Base-by-base conservation (phyloP, 805 yeast genomes). In the Candida railenensis region DNA sequence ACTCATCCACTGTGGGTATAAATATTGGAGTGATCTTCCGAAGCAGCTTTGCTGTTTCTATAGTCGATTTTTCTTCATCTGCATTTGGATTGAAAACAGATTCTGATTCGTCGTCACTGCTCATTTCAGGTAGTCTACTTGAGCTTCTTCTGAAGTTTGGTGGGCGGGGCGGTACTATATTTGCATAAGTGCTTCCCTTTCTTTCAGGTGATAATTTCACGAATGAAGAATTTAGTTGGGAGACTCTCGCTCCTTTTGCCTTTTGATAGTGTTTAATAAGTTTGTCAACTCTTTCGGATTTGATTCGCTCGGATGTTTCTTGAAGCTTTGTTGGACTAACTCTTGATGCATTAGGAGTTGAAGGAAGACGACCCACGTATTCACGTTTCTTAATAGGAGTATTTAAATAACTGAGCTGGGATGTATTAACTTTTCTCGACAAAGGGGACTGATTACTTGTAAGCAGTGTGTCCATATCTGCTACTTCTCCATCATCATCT, bases 281-380 rank as follows among this genome's bases (percentile, higher is more conserved):
- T 2, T 73, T 74, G 22, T 63, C 61, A 34, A 72, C 58, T 34
- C 61, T 58, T 46, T 67, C 69, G 33, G 53, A 58, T 38, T 61
- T 62, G 50, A 71, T 50, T 40, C 71, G 51, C 40, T 65, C 61
- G 25, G 71, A 67, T 0, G 77, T 70, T 47, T 69, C 73, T 48
- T 66, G 73, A 15, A 71, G 54, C 34, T 65, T 62, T 3, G 67
- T 56, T 2, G 74, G 74, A 42, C 73, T 67, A 9, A 58, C 53
- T 28, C 69, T 53, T 12, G 56, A 46, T 2, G 50, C 45, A 8
- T 47, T 42, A 3, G 71, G 67, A 2, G 72, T 67, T 3, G 47
- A 30, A 37, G 34, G 50, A 28, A 36, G 14, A 20, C 25, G 22
- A 15, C 39, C 19, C 4, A 16, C 8, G 12, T 12, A 7, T 20